Conservation (phyloP, 345 rosid species). For the Citrus maxima region DNA sequence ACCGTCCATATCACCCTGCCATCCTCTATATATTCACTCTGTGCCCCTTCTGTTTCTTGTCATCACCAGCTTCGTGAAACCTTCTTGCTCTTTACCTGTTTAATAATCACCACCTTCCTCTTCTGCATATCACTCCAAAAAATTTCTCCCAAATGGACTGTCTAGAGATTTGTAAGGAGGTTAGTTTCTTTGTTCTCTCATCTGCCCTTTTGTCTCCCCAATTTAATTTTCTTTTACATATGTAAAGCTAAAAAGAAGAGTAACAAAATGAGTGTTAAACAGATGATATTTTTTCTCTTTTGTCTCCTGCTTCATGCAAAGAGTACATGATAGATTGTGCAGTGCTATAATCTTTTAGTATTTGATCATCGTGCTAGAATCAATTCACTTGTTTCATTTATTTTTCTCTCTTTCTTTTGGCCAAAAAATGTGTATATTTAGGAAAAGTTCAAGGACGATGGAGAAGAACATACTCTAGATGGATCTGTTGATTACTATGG, state of each 20-base stretch:
- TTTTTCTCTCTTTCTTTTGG: background rate
- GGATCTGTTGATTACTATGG: slow-evolving; percentile 77
- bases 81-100: background rate
- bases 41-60: slow-evolving; percentile 5
- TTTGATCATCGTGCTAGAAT: background rate
- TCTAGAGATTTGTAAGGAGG: slow-evolving; percentile 52
- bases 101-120: background rate
- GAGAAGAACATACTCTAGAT: slow-evolving; percentile 57
- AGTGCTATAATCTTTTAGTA: background rate
- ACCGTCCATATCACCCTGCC: slow-evolving; percentile 39
- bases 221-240: background rate
- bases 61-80: slow-evolving; percentile 6
- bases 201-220: background rate
- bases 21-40: slow-evolving; percentile 46
- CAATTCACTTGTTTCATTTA: background rate
- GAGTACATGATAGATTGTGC: background rate
- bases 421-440: background rate
- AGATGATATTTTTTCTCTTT: background rate
- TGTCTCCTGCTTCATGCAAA: background rate
- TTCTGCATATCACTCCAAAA: slow-evolving; percentile 11
- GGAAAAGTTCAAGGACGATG: slow-evolving; percentile 42
- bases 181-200: slow-evolving; percentile 21
- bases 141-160: slow-evolving; percentile 39
- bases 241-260: background rate
- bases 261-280: background rate